Evolutionary conservation across 1,139 yeast species (phyloP).

Genomic region (Scheffersomyces quercinus): DNA sequence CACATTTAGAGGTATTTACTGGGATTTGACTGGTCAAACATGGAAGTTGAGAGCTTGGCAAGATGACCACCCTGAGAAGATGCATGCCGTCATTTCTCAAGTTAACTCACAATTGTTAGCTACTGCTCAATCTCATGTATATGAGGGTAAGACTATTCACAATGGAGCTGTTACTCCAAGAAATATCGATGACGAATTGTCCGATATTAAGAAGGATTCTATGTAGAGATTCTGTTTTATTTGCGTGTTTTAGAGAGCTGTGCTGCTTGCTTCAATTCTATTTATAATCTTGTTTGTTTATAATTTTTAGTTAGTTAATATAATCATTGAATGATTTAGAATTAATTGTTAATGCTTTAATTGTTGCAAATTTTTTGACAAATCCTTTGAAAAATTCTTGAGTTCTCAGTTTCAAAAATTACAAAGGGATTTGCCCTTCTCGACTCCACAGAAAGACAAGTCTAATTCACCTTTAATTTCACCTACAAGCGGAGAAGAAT

Average conservation of each 20-base stretch:
- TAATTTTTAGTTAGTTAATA: too few species aligned
- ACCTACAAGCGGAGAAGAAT: too few species aligned
- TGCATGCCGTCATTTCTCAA: conserved; percentile 69
- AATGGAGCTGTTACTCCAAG: conserved; percentile 24
- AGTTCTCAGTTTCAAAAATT: too few species aligned
- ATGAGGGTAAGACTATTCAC: conserved; percentile 29
- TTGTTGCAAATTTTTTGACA: too few species aligned
- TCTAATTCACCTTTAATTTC: too few species aligned
- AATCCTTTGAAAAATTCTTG: too few species aligned
- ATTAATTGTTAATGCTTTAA: too few species aligned
- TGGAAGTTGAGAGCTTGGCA: conserved; percentile 76
- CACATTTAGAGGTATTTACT: conserved; percentile 72
- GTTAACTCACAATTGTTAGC: conserved; percentile 40
- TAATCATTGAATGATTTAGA: too few species aligned
- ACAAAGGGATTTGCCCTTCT: too few species aligned
- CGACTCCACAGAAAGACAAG: too few species aligned
- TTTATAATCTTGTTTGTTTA: too few species aligned
- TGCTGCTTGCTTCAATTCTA: too few species aligned
- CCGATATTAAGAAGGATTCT: conserved; percentile 9
- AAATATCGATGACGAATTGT: conserved; percentile 25
- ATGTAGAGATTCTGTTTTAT: neutral
- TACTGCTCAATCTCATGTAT: conserved; percentile 19
- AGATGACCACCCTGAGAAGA: conserved; percentile 60
- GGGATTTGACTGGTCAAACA: conserved; percentile 80
- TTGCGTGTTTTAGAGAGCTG: neutral